Conservation (phyloP, 148 eudicot genomes). For the Rhododendron ferrugineum region DNA sequence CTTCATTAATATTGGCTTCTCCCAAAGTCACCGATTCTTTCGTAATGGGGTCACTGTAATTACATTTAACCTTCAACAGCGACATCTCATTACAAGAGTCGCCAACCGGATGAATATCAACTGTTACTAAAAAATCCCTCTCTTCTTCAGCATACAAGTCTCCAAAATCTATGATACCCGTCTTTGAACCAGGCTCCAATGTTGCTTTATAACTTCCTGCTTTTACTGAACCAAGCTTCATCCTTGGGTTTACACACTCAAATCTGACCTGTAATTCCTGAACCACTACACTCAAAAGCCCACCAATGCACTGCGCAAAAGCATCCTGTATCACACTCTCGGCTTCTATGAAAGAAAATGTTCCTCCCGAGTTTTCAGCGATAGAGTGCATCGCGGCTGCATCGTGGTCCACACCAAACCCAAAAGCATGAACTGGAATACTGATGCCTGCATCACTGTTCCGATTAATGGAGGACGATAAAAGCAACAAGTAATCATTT, state of each 20-base stretch:
- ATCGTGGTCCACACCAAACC: slow-evolving; percentile 34
- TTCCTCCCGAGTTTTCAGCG: slow-evolving; percentile 24
- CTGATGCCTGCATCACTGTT: neutral
- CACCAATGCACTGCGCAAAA: slow-evolving; percentile 33
- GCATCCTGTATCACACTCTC: slow-evolving; percentile 30
- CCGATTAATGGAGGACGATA: slow-evolving; percentile 21
- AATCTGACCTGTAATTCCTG: slow-evolving; percentile 20
- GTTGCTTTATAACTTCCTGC: slow-evolving; percentile 22
- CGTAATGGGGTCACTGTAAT: slow-evolving; percentile 16
- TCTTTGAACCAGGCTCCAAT: slow-evolving; percentile 7
- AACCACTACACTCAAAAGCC: slow-evolving; percentile 28
- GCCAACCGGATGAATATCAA: slow-evolving; percentile 14
- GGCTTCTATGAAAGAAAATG: slow-evolving; percentile 28
- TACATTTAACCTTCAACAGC: slow-evolving; percentile 13
- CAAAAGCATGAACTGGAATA: slow-evolving; percentile 28
- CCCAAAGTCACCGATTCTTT: slow-evolving; percentile 15
- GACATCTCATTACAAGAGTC: slow-evolving; percentile 3
- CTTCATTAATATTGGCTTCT: neutral
- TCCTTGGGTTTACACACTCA: slow-evolving; percentile 13
- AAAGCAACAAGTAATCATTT: slow-evolving; percentile 1
- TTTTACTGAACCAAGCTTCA: slow-evolving; percentile 18
- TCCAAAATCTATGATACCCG: slow-evolving; percentile 20
- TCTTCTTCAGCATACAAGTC: slow-evolving; percentile 33
- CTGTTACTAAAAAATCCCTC: slow-evolving; percentile 22
- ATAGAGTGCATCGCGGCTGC: slow-evolving; percentile 24